A percentile compares a stretch with the other conserved stretches of the same genome.
Conservation (phyloP, 2,329 filamentous ascomycete genomes). For the Lithohypha guttulata region DNA sequence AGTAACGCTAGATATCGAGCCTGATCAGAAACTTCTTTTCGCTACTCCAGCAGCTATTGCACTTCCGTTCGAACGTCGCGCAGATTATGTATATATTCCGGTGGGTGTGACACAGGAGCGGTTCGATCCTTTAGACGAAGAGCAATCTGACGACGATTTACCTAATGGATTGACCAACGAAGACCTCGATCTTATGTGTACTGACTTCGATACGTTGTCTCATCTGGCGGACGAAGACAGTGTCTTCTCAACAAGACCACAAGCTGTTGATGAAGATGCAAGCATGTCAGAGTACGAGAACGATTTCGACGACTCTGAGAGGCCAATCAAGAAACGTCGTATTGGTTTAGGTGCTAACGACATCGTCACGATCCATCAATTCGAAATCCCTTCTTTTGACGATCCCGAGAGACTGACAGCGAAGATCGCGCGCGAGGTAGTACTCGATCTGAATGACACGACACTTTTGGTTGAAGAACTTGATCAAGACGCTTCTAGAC, state of each 20-base stretch:
- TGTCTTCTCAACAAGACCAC: conserved; percentile 21
- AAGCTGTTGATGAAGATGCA: conserved; percentile 31
- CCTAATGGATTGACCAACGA: conserved; percentile 62
- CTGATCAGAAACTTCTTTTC: conserved; percentile 79
- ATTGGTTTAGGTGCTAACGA: conserved; percentile 34
- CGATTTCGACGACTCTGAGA: conserved; percentile 37
- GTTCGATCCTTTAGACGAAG: conserved; percentile 40
- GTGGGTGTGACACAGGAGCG: conserved; percentile 32
- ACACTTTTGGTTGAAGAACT: conserved; percentile 72
- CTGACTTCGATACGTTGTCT: conserved; percentile 67
- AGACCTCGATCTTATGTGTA: conserved; percentile 75
- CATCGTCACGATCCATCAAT: conserved; percentile 44
- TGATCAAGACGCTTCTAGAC: conserved; percentile 51
- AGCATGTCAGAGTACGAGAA: conserved; percentile 53
- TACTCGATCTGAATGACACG: conserved; percentile 79
- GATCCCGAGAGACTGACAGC: conserved; percentile 66
- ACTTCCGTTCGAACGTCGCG: conserved; percentile 8
- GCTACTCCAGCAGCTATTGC: conserved; percentile 43
- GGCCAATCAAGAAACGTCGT: conserved; percentile 58
- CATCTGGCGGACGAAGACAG: conserved; percentile 33
- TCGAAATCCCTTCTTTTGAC: conserved; percentile 62
- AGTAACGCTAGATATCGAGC: conserved; percentile 71
- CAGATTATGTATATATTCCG: conserved; percentile 29
- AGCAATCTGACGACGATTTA: conserved; percentile 52
- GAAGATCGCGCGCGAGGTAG: conserved; percentile 64